A percentile compares a stretch with the other conserved stretches of the same genome.
phyloP scores from a whole-genome alignment of 2,329 filamentous ascomycete species.

The Leptosphaerulina australis region DNA sequence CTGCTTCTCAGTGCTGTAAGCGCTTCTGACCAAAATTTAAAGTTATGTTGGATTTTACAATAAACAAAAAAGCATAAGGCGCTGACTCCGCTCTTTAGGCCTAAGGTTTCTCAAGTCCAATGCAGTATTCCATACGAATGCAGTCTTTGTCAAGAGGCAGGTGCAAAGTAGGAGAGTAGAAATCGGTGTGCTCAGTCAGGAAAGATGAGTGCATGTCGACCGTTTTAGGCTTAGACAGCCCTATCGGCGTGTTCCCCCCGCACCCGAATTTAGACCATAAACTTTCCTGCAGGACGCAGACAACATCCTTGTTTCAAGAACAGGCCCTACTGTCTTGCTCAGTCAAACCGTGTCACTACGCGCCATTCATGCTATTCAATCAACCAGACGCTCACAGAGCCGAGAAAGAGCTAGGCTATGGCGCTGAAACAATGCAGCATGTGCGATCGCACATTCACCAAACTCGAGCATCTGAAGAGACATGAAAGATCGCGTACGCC shows the following conservation, averaged over 20 bases:
- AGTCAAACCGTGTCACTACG: constrained; percentile 17
- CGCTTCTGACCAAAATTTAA: too few relatives aligned
- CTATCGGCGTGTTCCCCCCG: constrained; percentile 11
- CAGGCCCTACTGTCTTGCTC: constrained; percentile 7
- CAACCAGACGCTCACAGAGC: constrained; percentile 15
- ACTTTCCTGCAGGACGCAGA: constrained; percentile 15
- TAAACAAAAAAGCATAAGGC: too few relatives aligned
- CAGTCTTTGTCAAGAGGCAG: background rate
- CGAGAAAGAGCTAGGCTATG: constrained; percentile 31
- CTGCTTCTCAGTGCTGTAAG: too few relatives aligned
- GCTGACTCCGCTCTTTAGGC: too few relatives aligned
- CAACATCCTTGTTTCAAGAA: constrained; percentile 15
- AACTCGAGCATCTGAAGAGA: constrained; percentile 61
- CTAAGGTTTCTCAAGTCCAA: background rate
- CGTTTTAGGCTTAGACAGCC: constrained; percentile 9
- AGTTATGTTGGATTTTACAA: too few relatives aligned
- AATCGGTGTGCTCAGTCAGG: background rate
- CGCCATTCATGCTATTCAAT: constrained; percentile 19
- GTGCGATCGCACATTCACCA: constrained; percentile 62
- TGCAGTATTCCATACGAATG: background rate
- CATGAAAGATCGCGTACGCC: constrained; percentile 61
- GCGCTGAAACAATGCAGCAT: constrained; percentile 49
- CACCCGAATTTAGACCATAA: constrained; percentile 11
- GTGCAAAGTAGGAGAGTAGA: background rate
- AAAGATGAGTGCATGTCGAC: constrained; percentile 3